Evolutionary conservation across 148 eudicot species (phyloP).

Genomic region (Rhododendron simsii): DNA sequence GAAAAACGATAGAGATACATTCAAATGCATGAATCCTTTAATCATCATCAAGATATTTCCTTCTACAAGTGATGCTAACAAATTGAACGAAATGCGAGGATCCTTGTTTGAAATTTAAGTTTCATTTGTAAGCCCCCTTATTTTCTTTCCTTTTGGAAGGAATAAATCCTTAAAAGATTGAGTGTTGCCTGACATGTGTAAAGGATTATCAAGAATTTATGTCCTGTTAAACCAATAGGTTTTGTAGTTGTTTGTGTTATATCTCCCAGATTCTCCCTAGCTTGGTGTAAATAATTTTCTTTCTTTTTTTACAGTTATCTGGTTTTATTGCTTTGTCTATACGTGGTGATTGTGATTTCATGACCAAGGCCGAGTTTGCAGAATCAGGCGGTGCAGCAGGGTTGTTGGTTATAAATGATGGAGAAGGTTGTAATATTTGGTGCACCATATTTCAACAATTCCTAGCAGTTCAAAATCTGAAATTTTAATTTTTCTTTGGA

Average conservation of each 20-base stretch:
- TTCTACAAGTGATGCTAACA: not conserved
- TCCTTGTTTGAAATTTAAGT: not conserved
- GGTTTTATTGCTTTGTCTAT: conserved; percentile 45
- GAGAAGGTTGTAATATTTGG: conserved; percentile 49
- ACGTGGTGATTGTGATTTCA: conserved; percentile 67
- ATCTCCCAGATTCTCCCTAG: not conserved
- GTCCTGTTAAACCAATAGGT: not conserved
- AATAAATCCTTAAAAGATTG: not conserved
- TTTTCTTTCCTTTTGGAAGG: not conserved
- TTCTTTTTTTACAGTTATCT: conserved; percentile 36
- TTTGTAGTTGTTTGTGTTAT: not conserved
- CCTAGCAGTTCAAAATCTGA: not conserved
- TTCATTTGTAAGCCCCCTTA: not conserved
- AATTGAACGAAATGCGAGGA: not conserved
- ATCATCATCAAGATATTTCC: not conserved
- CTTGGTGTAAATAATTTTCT: not conserved
- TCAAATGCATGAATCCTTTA: not conserved
- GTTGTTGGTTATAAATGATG: conserved; percentile 50
- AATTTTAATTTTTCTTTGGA: not conserved
- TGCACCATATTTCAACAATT: not conserved
- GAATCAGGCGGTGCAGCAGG: conserved; percentile 69
- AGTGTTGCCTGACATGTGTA: not conserved
- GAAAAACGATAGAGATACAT: not conserved
- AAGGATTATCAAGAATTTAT: not conserved
- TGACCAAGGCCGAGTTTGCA: conserved; percentile 54